Conservation (phyloP, 768 basidiomycete genomes). For the Paxillus ammoniavirescens region DNA sequence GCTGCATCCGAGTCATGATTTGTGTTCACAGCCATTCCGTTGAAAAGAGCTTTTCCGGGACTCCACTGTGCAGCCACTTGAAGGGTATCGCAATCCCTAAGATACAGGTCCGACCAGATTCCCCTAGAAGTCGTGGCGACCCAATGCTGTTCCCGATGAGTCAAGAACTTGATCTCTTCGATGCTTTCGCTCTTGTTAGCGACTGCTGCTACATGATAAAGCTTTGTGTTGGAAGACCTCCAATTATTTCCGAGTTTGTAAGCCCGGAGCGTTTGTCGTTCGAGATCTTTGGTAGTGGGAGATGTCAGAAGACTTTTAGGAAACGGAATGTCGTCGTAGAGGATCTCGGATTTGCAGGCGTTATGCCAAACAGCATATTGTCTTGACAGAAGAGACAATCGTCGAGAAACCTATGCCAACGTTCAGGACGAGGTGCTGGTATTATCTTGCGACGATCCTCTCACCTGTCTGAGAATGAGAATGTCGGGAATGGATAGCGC, state of each 20-base stretch:
- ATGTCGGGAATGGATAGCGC: constrained; percentile 41
- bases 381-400: constrained; percentile 42
- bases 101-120: constrained; percentile 57
- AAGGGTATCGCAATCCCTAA: constrained; percentile 46
- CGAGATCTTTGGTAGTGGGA: constrained; percentile 43
- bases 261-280: constrained; percentile 42
- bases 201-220: constrained; percentile 18
- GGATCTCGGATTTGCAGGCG: constrained; percentile 43
- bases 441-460: neutral
- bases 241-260: constrained; percentile 50
- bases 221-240: constrained; percentile 28
- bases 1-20: constrained; percentile 43
- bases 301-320: constrained; percentile 34
- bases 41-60: constrained; percentile 51
- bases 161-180: constrained; percentile 53
- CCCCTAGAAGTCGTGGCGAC: constrained; percentile 54
- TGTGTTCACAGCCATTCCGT: constrained; percentile 49
- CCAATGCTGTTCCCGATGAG: constrained; percentile 41
- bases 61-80: constrained; percentile 47
- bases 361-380: constrained; percentile 58
- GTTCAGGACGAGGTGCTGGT: neutral
- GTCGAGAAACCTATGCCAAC: constrained; percentile 46
- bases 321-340: constrained; percentile 51
- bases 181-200: constrained; percentile 41
- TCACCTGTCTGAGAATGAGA: constrained; percentile 42